phyloP scores from a whole-genome alignment of 2,329 filamentous ascomycete genomes.

The Neopestalotiopsis rosae region DNA sequence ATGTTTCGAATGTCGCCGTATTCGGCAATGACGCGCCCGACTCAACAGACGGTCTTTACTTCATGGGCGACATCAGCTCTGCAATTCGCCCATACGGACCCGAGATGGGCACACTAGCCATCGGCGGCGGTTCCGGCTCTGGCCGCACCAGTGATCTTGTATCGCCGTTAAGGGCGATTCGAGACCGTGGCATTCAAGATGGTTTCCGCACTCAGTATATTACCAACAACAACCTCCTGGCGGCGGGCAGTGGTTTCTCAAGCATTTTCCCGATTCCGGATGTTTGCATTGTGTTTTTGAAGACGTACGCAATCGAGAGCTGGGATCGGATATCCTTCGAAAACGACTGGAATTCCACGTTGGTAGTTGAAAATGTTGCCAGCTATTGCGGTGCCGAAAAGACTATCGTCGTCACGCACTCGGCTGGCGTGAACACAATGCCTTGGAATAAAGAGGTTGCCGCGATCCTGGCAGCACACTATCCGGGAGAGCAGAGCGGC shows the following conservation, averaged over 20 bases:
- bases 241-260: not conserved
- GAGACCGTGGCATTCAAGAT: constrained; percentile 46
- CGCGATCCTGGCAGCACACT: constrained; percentile 76
- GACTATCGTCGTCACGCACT: constrained; percentile 18
- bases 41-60: constrained; percentile 56
- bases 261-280: constrained; percentile 36
- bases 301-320: constrained; percentile 67
- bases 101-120: constrained; percentile 55
- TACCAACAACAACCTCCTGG: not conserved
- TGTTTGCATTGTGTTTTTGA: constrained; percentile 61
- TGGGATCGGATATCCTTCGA: constrained; percentile 58
- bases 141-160: constrained; percentile 57
- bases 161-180: constrained; percentile 59
- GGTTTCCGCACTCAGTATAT: constrained; percentile 1
- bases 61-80: too few relatives aligned
- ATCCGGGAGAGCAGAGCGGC: constrained; percentile 85
- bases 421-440: constrained; percentile 66
- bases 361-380: constrained; percentile 48
- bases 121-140: constrained; percentile 62
- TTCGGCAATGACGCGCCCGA: constrained; percentile 54
- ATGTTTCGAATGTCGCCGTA: constrained; percentile 45
- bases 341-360: constrained; percentile 58
- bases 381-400: constrained; percentile 17
- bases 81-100: constrained; percentile 14
- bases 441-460: constrained; percentile 55